These are phyloP conservation scores for Helianthus tuberosus DNA, from an alignment of 129 eudicot species.

Conservation along the genomic window DNA sequence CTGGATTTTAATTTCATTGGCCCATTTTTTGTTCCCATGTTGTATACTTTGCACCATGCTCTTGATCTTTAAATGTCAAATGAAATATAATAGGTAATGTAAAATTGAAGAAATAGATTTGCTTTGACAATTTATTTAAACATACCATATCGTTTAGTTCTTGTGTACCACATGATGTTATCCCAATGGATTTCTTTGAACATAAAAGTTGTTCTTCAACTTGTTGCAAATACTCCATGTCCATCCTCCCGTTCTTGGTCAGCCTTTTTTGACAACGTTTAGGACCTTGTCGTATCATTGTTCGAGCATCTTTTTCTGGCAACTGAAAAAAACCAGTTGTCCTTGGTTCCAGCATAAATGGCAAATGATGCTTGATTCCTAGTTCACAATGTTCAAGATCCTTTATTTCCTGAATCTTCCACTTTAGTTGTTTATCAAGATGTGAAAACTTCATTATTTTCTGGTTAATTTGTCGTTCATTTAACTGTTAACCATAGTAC, in stretches of 20 bases:
- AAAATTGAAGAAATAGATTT: background rate
- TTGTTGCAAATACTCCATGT: slow-evolving; percentile 17
- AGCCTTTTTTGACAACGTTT: slow-evolving; percentile 20
- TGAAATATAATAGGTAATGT: background rate
- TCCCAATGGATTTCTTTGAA: slow-evolving; percentile 12
- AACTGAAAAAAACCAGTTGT: slow-evolving; percentile 2
- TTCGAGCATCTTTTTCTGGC: background rate
- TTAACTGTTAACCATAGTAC: slow-evolving; percentile 11
- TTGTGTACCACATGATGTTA: slow-evolving; percentile 13
- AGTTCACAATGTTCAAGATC: background rate
- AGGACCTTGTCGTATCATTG: background rate
- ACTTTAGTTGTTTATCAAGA: background rate
- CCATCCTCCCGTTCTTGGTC: slow-evolving; percentile 17
- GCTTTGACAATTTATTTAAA: background rate
- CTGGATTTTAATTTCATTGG: slow-evolving; percentile 12
- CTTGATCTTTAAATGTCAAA: slow-evolving; percentile 3
- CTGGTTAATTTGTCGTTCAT: slow-evolving; percentile 2
- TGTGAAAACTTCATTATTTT: background rate
- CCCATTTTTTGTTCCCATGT: slow-evolving; percentile 14
- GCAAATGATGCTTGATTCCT: background rate
- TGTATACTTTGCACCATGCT: slow-evolving; percentile 28
- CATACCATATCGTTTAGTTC: slow-evolving; percentile 25
- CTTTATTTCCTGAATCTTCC: background rate
- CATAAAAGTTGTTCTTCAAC: background rate
- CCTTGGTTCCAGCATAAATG: background rate